Evolutionary conservation across 73 alveolate genomes (phyloP), one percentile per base, ranked within the genome.

Genomic region (Paramecium sexaurelia): DNA sequence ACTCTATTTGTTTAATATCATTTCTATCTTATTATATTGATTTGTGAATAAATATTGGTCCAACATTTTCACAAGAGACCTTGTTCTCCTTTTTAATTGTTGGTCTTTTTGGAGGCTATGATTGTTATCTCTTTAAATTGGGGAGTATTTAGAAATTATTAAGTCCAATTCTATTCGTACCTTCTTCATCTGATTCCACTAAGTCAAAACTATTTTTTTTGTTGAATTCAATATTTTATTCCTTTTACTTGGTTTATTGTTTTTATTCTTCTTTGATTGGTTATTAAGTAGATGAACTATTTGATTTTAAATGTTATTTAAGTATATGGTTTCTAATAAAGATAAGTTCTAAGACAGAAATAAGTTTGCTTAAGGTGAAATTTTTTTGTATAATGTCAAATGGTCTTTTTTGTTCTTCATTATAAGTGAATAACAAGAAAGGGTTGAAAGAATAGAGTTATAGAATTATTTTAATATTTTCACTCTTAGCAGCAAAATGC

Each of bases 401-500:
- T n/a, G 90, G 90, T 7, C 71, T 45, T 22, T 37, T 24, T 22
- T 45, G 33, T 11, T 78, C 90, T 17, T 26, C 68, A 78, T 78
- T 78, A 78, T 78, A 78, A 43, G 90, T 78, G 19, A 78, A 78
- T 22, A 78, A 24, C n/a, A 78, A 45, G 17, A 17, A 45, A 19
- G 90, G 90, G 13, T 41, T 41, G 10, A 78, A 5, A 11, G 75
- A 11, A 40, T 19, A 78, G 11, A 78, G 73, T 78, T 78, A 19
- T 24, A 78, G 7, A 3, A 78, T 41, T 1, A 78, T 78, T 78
- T 78, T 78, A 41, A 78, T 78, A 22, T 78, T 78, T 43, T 78
- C 90, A 43, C 90, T 78, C 24, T 78, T 78, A 24, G 90, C 90
- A 24, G 90, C 90, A 19, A 78, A 45, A 78, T 78, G 90, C 87